These are phyloP conservation scores for Irpex sp. DNA, from an alignment of 1,284 basidiomycete genomes.

Conservation along the genomic window DNA sequence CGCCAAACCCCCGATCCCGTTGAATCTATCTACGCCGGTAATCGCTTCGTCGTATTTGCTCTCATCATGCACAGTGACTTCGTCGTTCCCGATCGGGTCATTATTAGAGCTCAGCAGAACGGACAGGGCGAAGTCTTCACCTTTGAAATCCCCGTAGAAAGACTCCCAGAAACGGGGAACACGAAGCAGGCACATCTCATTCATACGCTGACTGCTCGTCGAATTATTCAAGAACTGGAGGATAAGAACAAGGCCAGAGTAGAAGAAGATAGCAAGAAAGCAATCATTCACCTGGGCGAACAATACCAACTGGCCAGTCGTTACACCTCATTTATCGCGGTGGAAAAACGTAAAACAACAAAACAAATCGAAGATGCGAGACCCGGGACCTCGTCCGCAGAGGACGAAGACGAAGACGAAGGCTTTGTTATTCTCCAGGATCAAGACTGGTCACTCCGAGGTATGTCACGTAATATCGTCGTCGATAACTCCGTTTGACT, in stretches of 20 bases:
- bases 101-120: constrained; percentile 5
- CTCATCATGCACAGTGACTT: constrained; percentile 2
- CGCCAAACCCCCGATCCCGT: constrained; percentile 5
- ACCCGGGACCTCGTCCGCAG: constrained; percentile 1
- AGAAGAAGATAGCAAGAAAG: background rate
- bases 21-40: constrained; percentile 8
- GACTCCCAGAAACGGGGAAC: background rate
- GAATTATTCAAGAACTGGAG: constrained; percentile 11
- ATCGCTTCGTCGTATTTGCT: constrained; percentile 10
- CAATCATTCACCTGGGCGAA: constrained; percentile 5
- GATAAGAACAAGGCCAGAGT: background rate
- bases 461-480: background rate
- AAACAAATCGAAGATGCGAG: background rate
- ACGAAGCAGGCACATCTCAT: background rate
- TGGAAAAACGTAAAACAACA: constrained; percentile 5
- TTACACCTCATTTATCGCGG: constrained; percentile 14
- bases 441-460: constrained; percentile 8
- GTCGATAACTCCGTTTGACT: background rate
- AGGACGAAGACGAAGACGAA: background rate
- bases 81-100: constrained; percentile 3
- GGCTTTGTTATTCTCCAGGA: background rate
- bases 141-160: constrained; percentile 3
- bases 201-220: constrained; percentile 9
- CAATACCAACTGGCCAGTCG: constrained; percentile 14
- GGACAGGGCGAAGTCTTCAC: constrained; percentile 7